Percentiles rank a stretch among this genome's conserved stretches.
Evolutionary conservation across 1,284 basidiomycete species (phyloP).

Genomic region (Thecaphora frezii): DNA sequence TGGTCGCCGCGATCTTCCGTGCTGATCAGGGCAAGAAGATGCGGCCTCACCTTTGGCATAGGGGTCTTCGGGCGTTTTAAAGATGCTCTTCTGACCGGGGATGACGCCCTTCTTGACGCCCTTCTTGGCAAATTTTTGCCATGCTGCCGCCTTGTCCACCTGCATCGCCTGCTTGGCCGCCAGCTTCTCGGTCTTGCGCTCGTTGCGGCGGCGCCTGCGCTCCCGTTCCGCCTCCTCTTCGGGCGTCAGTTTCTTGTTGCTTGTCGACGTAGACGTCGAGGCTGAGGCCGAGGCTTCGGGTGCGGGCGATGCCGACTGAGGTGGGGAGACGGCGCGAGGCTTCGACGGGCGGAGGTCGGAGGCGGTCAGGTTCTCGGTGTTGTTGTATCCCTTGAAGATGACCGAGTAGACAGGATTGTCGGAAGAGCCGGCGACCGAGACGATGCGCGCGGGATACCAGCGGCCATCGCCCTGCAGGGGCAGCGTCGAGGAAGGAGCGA

Average conservation of each 20-base stretch:
- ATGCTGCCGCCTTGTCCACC: constrained; percentile 80
- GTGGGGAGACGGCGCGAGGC: background rate
- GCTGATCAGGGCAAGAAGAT: too few relatives aligned
- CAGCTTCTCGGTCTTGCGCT: constrained; percentile 85
- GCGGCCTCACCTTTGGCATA: constrained; percentile 67
- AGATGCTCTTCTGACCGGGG: constrained; percentile 69
- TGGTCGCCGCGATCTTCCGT: too few relatives aligned
- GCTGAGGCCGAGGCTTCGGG: constrained; percentile 62
- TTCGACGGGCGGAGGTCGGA: constrained; percentile 67
- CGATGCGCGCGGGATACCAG: constrained; percentile 46
- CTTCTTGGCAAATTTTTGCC: constrained; percentile 93
- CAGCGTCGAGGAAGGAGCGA: background rate
- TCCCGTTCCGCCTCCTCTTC: constrained; percentile 73
- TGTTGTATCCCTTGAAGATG: constrained; percentile 91
- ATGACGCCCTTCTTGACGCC: constrained; percentile 70
- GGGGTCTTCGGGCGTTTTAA: constrained; percentile 93
- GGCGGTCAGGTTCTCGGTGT: constrained; percentile 82
- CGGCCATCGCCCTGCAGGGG: constrained; percentile 27
- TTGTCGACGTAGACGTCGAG: constrained; percentile 42
- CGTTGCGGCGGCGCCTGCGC: constrained; percentile 96
- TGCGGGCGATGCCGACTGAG: constrained; percentile 5
- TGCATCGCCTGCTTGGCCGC: constrained; percentile 89
- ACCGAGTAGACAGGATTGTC: constrained; percentile 87
- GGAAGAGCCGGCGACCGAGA: constrained; percentile 76
- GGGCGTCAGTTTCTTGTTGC: constrained; percentile 15